These are phyloP conservation scores for Hyphodiscus hymeniophilus DNA, from an alignment of 495 filamentous ascomycete species.

Conservation along the genomic window DNA sequence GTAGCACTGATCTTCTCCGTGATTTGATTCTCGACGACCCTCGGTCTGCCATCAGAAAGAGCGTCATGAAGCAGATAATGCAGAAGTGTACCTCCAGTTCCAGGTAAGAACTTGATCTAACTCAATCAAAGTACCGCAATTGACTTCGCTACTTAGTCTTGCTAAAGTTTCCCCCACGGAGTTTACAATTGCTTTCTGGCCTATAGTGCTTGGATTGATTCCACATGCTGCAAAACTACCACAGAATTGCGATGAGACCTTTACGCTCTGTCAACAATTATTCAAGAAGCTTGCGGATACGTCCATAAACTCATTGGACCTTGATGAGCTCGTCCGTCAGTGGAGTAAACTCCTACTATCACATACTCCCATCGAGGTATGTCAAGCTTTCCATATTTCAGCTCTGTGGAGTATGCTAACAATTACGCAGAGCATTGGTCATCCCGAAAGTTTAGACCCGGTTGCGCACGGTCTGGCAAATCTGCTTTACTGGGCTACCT, in stretches of 20 bases:
- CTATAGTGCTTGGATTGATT: conserved; percentile 35
- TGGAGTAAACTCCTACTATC: conserved; percentile 48
- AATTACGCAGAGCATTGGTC: conserved; percentile 34
- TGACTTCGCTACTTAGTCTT: conserved; percentile 9
- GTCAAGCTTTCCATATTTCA: neutral
- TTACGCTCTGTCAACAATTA: conserved; percentile 36
- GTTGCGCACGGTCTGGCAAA: conserved; percentile 41
- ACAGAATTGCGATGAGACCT: conserved; percentile 35
- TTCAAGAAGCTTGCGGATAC: conserved; percentile 48
- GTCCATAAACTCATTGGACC: conserved; percentile 39
- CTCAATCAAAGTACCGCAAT: neutral
- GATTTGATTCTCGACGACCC: conserved; percentile 35
- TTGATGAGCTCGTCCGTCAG: conserved; percentile 39
- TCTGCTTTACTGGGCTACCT: conserved; percentile 37
- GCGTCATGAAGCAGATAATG: conserved; percentile 30
- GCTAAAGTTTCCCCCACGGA: conserved; percentile 22
- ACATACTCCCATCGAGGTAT: conserved; percentile 30
- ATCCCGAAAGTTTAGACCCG: conserved; percentile 37
- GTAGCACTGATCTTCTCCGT: conserved; percentile 25
- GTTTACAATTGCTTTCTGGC: conserved; percentile 40
- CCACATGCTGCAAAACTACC: conserved; percentile 27
- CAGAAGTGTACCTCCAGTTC: conserved; percentile 18
- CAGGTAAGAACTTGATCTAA: conserved; percentile 8
- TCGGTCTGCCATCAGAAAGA: conserved; percentile 31
- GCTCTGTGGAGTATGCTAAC: neutral